Base-by-base conservation (phyloP, 2,329 filamentous ascomycete genomes). In the Aspergillus ochraceus region DNA sequence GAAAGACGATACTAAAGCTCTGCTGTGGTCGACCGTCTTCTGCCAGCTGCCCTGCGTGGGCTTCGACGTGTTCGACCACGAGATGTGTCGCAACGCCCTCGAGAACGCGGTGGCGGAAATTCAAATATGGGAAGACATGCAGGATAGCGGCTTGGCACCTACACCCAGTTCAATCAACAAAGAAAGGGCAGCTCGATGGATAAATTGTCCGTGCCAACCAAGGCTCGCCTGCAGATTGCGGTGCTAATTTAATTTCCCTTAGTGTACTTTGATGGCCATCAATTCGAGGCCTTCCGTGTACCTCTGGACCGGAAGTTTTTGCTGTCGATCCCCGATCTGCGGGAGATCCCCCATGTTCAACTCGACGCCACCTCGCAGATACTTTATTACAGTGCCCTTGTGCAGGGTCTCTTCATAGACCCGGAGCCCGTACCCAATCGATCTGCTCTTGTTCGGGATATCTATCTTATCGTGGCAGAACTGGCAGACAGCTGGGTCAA, bases 221-320 rank as follows among this genome's bases (percentile, higher is more conserved):
- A 17, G 5, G 17, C 14, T n/a, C 17, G 6, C 14, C 17, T 42
- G 36, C 36, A 17, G 17, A n/a, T 2, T 22, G 26, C 3, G 9
- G 32, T 12, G 17, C 29, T 47, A 30, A 51, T 4, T 8, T n/a
- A 26, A 10, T 11, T 14, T 10, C 17, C 10, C 10, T 19, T 20
- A 64, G 63, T 49, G 36, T 64, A 62, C 12, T 62, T 55, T 22
- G 36, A 52, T 4, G 17, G 12, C n/a, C 61, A 62, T 17, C 54
- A 66, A 39, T 66, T 63, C 26, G 62, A 66, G 39, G 64, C 62
- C 1, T 66, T 66, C 45, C 60, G 59, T 17, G 50, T 61, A 24
- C 62, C 62, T 1, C 47, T 66, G 2, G 60, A 63, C 3, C 57
- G 57, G 14, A 24, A 36, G 14, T 66, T 66, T 17, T 6, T 66